A percentile compares a stretch with the other conserved stretches of the same genome.
phyloP scores from a whole-genome alignment of 1,284 basidiomycete species.

The Cutaneotrichosporon cavernicola region DNA sequence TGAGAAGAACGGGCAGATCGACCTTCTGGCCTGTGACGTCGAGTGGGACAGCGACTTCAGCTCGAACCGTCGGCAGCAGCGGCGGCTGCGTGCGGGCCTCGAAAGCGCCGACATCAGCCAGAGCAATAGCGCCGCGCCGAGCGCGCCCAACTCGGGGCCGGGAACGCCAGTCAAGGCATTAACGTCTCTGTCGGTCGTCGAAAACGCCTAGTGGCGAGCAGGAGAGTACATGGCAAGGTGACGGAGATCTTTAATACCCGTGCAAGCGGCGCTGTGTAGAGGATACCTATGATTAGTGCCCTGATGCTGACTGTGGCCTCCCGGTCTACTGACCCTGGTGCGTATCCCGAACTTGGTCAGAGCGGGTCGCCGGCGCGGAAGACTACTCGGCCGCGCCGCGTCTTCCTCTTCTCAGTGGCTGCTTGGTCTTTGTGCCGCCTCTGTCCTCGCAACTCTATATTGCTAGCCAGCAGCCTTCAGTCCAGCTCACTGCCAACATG shows the following conservation, averaged over 20 bases:
- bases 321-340: not conserved
- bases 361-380: no score
- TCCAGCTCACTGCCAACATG: no score
- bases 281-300: not conserved
- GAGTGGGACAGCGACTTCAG: conserved; percentile 50
- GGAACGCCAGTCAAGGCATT: not conserved
- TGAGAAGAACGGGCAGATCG: conserved; percentile 60
- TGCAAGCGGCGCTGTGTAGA: not conserved
- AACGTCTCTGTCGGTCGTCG: not conserved
- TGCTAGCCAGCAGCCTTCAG: no score
- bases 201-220: not conserved
- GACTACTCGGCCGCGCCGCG: no score
- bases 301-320: not conserved
- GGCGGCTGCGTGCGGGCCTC: conserved; percentile 15
- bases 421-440: no score
- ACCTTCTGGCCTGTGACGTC: conserved; percentile 52
- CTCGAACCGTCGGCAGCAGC: conserved; percentile 24
- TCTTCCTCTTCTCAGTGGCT: no score
- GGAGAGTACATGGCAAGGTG: not conserved
- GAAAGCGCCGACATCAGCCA: not conserved
- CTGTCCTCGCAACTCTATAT: no score
- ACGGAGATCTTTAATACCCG: not conserved
- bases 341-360: no score
- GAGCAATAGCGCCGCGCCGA: not conserved
- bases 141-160: conserved; percentile 6